A percentile compares a stretch with the other conserved stretches of the same genome.
Conservation (phyloP, 495 filamentous ascomycete genomes). For the Astrocystis sublimbata region DNA sequence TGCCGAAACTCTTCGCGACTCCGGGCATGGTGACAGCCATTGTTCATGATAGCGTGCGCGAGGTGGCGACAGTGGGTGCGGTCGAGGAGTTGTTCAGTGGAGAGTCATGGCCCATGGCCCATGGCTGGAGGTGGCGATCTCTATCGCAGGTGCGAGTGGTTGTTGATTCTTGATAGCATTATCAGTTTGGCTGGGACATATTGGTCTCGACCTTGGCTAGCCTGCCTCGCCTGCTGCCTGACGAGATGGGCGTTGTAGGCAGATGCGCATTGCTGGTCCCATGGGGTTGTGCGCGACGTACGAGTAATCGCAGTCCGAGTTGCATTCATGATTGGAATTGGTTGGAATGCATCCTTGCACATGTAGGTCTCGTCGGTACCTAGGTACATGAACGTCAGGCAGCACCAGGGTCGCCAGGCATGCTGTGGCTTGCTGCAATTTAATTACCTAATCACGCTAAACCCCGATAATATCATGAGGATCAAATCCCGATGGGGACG, state of each 20-base stretch:
- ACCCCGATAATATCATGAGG: too few species aligned
- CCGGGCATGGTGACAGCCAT: conserved; percentile 2
- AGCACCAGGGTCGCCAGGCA: too few species aligned
- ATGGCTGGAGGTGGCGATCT: not conserved
- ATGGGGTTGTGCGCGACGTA: not conserved
- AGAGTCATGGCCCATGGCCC: conserved; percentile 6
- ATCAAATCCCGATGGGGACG: too few species aligned
- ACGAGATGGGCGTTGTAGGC: not conserved
- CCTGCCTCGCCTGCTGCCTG: conserved; percentile 14
- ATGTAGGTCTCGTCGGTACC: too few species aligned
- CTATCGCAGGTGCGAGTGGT: not conserved
- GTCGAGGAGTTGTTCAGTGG: not conserved
- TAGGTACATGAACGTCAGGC: too few species aligned
- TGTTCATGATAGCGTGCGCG: not conserved
- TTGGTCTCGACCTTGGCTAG: not conserved
- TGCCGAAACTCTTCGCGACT: not conserved
- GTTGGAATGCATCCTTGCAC: too few species aligned
- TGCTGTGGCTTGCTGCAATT: too few species aligned
- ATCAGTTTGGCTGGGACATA: not conserved
- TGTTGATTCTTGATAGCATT: not conserved
- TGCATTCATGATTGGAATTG: too few species aligned
- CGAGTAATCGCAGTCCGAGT: not conserved
- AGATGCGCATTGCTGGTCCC: not conserved
- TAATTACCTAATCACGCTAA: too few species aligned
- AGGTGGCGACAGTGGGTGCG: not conserved